Conservation (phyloP, 176 grass and related monocot genomes). For the Phragmites australis region DNA sequence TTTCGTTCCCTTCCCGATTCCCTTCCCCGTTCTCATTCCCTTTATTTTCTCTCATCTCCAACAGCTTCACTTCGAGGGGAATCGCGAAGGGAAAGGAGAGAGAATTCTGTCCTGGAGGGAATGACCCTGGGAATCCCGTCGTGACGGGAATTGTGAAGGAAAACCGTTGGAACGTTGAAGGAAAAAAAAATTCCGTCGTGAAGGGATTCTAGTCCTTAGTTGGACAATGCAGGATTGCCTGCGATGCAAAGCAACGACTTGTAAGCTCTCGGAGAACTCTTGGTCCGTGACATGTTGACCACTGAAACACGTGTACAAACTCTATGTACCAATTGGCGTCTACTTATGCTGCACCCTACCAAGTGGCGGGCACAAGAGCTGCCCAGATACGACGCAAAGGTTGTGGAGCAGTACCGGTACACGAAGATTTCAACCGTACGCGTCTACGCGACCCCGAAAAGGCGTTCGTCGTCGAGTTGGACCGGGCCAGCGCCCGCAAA, state of each 20-base stretch:
- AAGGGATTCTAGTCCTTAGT: too few relatives aligned
- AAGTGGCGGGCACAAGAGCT: neutral
- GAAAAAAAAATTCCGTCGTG: too few relatives aligned
- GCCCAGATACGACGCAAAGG: neutral
- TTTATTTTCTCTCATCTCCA: too few relatives aligned
- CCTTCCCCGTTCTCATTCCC: too few relatives aligned
- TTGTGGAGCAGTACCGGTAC: neutral
- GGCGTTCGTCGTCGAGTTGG: neutral
- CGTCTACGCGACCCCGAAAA: neutral
- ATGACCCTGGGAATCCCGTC: too few relatives aligned
- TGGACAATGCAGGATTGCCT: neutral
- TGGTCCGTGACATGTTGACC: neutral
- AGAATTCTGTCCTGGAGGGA: too few relatives aligned
- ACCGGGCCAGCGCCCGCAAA: neutral
- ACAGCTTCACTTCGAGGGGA: too few relatives aligned
- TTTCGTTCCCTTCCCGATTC: too few relatives aligned
- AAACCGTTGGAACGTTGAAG: too few relatives aligned
- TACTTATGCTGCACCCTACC: neutral
- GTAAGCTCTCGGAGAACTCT: neutral
- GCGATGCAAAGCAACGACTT: neutral
- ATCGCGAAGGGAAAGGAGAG: too few relatives aligned
- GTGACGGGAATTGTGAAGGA: too few relatives aligned
- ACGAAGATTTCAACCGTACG: neutral
- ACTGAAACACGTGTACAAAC: neutral
- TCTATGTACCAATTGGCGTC: neutral